Evolutionary conservation across 2,329 filamentous ascomycete genomes (phyloP).

Genomic region (Sarocladiaceae sp.): DNA sequence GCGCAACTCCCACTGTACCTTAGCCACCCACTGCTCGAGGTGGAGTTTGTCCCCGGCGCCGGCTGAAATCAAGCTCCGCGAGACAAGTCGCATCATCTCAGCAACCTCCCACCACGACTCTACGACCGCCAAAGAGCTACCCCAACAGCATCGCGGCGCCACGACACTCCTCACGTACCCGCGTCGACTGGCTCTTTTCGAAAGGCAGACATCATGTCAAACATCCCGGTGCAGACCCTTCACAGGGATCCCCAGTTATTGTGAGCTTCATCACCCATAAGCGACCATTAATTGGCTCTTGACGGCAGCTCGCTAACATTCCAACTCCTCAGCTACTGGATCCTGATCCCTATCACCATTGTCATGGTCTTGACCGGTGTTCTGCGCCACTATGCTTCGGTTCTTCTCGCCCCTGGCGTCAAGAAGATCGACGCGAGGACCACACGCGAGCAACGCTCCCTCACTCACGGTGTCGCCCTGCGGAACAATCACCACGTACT

Average conservation of each 20-base stretch:
- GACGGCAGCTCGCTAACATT: constrained; percentile 1
- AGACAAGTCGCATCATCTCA: constrained; percentile 8
- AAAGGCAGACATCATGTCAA: constrained; percentile 58
- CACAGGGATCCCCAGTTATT: constrained; percentile 97
- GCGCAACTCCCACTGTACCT: no score
- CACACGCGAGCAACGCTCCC: constrained; percentile 78
- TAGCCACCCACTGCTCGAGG: not conserved
- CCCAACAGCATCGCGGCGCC: constrained; percentile 9
- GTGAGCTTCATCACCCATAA: constrained; percentile 60
- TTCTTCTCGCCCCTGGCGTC: constrained; percentile 78
- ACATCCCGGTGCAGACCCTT: constrained; percentile 87
- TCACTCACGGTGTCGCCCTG: constrained; percentile 77
- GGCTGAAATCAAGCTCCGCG: constrained; percentile 17
- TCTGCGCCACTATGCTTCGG: constrained; percentile 89
- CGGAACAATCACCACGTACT: constrained; percentile 78
- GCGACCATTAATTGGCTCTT: not conserved
- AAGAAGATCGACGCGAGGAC: constrained; percentile 72
- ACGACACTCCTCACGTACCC: constrained; percentile 11
- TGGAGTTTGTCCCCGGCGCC: constrained; percentile 9
- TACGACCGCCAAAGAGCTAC: constrained; percentile 1
- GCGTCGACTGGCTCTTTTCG: no score
- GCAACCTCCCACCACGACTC: not conserved
- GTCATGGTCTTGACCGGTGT: constrained; percentile 98
- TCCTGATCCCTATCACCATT: constrained; percentile 91
- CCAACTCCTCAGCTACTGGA: constrained; percentile 75